phyloP scores from a whole-genome alignment of 176 grass and related monocot genomes.

The Aegilops umbellulata region DNA sequence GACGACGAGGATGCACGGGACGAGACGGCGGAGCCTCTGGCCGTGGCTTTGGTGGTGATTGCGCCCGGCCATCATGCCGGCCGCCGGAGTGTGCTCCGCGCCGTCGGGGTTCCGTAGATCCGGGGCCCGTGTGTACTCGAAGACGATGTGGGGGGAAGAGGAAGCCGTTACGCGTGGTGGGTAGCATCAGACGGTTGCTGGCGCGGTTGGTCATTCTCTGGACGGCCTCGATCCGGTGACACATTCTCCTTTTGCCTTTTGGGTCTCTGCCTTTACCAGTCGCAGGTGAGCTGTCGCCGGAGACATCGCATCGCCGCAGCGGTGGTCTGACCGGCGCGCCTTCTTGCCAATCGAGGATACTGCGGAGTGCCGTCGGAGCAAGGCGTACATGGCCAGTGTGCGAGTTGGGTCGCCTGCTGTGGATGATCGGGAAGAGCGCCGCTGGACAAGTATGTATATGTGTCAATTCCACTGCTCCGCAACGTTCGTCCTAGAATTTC shows the following conservation, averaged over 20 bases:
- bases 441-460: not conserved
- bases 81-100: constrained; percentile 15
- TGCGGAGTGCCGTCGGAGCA: not conserved
- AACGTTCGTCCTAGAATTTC: not conserved
- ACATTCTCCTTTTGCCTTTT: not conserved
- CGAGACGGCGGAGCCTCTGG: constrained; percentile 32
- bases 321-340: not conserved
- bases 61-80: constrained; percentile 31
- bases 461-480: not conserved
- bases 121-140: not conserved
- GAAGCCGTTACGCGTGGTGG: not conserved
- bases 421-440: not conserved
- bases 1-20: constrained; percentile 51
- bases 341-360: not conserved
- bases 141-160: not conserved
- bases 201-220: not conserved
- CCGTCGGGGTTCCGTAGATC: constrained; percentile 31
- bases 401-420: not conserved
- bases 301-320: not conserved
- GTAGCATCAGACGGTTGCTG: constrained; percentile 19
- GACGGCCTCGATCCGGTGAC: constrained; percentile 1
- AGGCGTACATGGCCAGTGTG: not conserved
- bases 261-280: not conserved
- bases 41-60: not conserved
- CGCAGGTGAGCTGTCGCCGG: not conserved